Evolutionary conservation across 2,329 filamentous ascomycete species (phyloP), one percentile per base, ranked within the genome.

Genomic region (Alternaria sp.): DNA sequence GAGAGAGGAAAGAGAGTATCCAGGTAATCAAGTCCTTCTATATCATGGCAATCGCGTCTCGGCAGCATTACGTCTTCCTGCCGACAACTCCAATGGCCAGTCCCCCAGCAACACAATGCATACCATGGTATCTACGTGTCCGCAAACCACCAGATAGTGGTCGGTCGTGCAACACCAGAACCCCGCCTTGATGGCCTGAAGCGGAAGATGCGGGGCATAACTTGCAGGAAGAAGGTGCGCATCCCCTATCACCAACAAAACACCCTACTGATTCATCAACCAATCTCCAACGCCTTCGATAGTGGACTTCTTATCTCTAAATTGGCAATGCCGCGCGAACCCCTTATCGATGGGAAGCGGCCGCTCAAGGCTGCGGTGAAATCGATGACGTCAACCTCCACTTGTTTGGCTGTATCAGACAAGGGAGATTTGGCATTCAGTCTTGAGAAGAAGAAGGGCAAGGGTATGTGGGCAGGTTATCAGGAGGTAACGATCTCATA

Each of bases 301-400:
- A 23, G 13, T 23, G 2, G 21, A 6, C 2, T 9, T 24, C 8
- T 23, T 4, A 34, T 2, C 14, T 24, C n/a, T 0, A 11, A 36
- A 3, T 24, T 24, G 2, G 24, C 31, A 0, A 55, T 51, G 56
- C 21, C 21, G 29, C 21, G 31, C 13, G 31, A 41, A 42, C 39
- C n/a, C 10, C 21, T 4, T 2, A 42, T 4, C n/a, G 33, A 49
- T 28, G 26, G 31, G 41, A 63, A 63, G 48, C 31, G 49, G 3
- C 48, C 58, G n/a, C 54, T 66, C 8, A 58, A 60, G 31, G 42
- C 39, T 7, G 6, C 58, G 5, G 26, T 37, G 8, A 56, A 29
- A n/a, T 40, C 58, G 24, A 51, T 61, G 56, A 66, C 63, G 54
- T 66, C 61, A 62, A 56, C 51, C 3, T 60, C 56, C 4, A 33